Evolutionary conservation across 805 yeast species (phyloP).

Genomic region (Jamesozyma lodderae): DNA sequence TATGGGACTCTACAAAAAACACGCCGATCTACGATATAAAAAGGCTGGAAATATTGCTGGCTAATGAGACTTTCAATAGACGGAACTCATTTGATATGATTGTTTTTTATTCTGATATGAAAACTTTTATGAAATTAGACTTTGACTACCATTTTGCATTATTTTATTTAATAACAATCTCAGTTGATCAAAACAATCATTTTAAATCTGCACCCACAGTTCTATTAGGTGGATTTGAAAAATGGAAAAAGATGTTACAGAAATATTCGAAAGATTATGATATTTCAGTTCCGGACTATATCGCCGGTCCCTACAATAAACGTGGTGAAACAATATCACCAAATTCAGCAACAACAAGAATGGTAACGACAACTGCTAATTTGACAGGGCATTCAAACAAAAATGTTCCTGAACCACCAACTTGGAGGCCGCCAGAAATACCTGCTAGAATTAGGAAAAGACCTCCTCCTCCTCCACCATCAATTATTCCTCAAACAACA

Average conservation of each 20-base stretch:
- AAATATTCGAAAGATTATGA: constrained; percentile 21
- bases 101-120: constrained; percentile 34
- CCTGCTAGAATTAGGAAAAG: constrained; percentile 21
- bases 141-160: constrained; percentile 30
- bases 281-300: constrained; percentile 19
- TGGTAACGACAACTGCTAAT: neutral
- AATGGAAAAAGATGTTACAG: constrained; percentile 33
- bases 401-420: constrained; percentile 8
- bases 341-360: neutral
- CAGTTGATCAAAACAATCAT: constrained; percentile 8
- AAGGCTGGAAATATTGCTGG: constrained; percentile 23
- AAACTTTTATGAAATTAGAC: constrained; percentile 25
- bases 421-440: constrained; percentile 20
- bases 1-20: constrained; percentile 21
- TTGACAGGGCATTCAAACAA: neutral
- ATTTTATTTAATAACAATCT: constrained; percentile 21
- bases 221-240: constrained; percentile 38
- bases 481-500: neutral
- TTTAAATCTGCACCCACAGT: constrained; percentile 22
- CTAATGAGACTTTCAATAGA: constrained; percentile 22
- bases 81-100: constrained; percentile 30
- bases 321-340: neutral
- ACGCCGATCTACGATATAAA: constrained; percentile 29
- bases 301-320: constrained; percentile 10
- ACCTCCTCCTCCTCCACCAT: constrained; percentile 26